Percentiles rank a stretch among this genome's conserved stretches.
These are phyloP conservation scores for Quercus wislizeni DNA, from an alignment of 306 rosid genomes.

Conservation along the genomic window DNA sequence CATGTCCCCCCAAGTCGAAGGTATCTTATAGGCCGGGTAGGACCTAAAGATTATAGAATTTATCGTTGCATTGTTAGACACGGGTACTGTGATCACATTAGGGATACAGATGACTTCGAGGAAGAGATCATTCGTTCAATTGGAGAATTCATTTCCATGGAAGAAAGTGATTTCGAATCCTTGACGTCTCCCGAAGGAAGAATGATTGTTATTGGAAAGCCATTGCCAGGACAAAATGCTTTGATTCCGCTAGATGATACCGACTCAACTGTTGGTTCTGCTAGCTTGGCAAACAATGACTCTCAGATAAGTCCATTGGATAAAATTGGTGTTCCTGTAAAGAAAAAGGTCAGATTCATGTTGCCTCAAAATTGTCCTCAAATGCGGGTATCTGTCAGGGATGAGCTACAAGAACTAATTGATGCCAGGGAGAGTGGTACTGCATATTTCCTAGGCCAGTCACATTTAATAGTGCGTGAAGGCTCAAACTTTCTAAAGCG, in stretches of 20 bases:
- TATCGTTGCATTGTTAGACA: constrained; percentile 77
- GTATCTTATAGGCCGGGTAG: constrained; percentile 74
- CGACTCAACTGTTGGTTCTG: not conserved
- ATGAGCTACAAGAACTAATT: constrained; percentile 56
- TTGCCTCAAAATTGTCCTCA: constrained; percentile 62
- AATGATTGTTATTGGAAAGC: constrained; percentile 63
- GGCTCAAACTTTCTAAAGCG: constrained; percentile 55
- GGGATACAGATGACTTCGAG: constrained; percentile 69
- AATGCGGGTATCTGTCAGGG: constrained; percentile 49
- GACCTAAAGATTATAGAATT: constrained; percentile 51
- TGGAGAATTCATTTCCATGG: constrained; percentile 69
- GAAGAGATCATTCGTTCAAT: constrained; percentile 70
- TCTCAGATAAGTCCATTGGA: constrained; percentile 33
- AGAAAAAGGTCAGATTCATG: constrained; percentile 60
- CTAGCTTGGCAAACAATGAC: constrained; percentile 28
- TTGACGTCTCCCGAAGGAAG: constrained; percentile 41
- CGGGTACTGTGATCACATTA: constrained; percentile 64
- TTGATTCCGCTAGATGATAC: constrained; percentile 47
- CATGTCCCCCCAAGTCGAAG: constrained; percentile 52
- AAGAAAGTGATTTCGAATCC: constrained; percentile 52
- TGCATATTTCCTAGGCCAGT: constrained; percentile 73
- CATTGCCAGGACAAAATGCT: constrained; percentile 46
- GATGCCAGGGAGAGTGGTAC: constrained; percentile 86
- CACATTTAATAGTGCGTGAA: constrained; percentile 57
- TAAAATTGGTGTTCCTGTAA: not conserved